Percentiles rank a stretch among this genome's conserved stretches.
phyloP scores from a whole-genome alignment of 2,329 filamentous ascomycete genomes.

The Delphinella strobiligena region DNA sequence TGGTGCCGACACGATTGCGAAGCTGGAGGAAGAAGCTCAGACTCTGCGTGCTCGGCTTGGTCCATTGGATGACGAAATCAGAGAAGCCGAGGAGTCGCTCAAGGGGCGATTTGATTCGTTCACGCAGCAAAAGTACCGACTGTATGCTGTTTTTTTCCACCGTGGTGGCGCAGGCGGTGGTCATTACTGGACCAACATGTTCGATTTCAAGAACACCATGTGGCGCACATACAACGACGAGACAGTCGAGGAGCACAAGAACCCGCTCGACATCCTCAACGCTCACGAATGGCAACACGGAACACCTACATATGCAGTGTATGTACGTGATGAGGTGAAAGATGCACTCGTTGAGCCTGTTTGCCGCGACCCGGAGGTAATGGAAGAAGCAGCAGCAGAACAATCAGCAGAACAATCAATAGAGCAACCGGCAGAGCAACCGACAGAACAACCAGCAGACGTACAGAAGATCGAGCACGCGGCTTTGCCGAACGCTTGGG shows the following conservation, averaged over 20 bases:
- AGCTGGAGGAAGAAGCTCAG: conserved; percentile 33
- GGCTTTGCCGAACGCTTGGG: too few species aligned
- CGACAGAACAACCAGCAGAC: background rate
- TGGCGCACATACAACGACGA: conserved; percentile 96
- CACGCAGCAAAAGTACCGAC: conserved; percentile 58
- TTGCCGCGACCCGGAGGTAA: conserved; percentile 18
- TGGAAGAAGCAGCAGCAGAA: conserved; percentile 1
- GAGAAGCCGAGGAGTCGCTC: conserved; percentile 36
- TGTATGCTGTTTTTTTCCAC: conserved; percentile 92
- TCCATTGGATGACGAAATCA: conserved; percentile 27
- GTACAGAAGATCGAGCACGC: background rate
- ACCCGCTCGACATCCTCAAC: conserved; percentile 53
- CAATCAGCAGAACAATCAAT: too few species aligned
- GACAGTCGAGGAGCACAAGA: conserved; percentile 55
- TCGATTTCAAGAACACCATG: conserved; percentile 65
- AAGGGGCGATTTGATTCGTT: conserved; percentile 50
- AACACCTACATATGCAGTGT: conserved; percentile 74
- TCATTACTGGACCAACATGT: conserved; percentile 96
- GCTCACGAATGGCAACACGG: conserved; percentile 51
- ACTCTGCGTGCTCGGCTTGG: conserved; percentile 36
- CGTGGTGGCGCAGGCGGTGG: conserved; percentile 53
- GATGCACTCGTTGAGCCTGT: conserved; percentile 41
- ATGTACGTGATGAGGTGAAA: conserved; percentile 58
- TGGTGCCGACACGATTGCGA: conserved; percentile 26
- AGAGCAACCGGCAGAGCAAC: too few species aligned